Conservation (phyloP, 2,329 filamentous ascomycete genomes). For the Colletotrichum abscissum region DNA sequence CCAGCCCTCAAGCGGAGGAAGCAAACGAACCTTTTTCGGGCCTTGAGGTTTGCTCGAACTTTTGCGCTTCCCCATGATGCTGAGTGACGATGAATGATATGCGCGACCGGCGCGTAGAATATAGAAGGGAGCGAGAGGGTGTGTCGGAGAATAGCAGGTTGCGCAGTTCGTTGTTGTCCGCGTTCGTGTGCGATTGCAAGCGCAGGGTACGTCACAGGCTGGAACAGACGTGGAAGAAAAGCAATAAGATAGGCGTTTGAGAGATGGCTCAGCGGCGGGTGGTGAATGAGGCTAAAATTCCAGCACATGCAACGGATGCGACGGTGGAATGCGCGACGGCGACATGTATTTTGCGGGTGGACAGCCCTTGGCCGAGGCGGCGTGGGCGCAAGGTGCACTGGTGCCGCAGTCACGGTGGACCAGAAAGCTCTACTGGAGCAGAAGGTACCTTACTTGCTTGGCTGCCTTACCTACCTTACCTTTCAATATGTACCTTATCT, state of each 20-base stretch:
- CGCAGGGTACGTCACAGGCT: neutral
- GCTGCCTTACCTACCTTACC: too few species aligned
- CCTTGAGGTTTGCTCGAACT: slow-evolving; percentile 84
- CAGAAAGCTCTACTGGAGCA: neutral
- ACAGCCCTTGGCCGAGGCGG: neutral
- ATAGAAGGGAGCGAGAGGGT: neutral
- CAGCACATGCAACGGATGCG: neutral
- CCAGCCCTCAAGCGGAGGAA: neutral
- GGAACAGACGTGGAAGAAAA: neutral
- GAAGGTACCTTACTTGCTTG: too few species aligned
- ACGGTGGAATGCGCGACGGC: slow-evolving; percentile 5
- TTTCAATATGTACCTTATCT: too few species aligned
- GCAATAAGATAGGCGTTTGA: neutral
- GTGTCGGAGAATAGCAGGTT: neutral
- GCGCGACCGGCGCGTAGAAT: slow-evolving; percentile 11
- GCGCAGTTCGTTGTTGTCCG: neutral
- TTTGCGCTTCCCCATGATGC: slow-evolving; percentile 88
- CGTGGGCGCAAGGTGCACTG: neutral
- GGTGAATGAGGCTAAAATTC: neutral
- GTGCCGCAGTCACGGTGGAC: neutral
- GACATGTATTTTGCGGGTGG: neutral
- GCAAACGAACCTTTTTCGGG: slow-evolving; percentile 77
- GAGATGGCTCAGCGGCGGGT: neutral
- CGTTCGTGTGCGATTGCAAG: neutral
- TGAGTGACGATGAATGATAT: neutral